Base-by-base conservation (phyloP, 2,329 filamentous ascomycete genomes). In the Cladosporium sphaerospermum region DNA sequence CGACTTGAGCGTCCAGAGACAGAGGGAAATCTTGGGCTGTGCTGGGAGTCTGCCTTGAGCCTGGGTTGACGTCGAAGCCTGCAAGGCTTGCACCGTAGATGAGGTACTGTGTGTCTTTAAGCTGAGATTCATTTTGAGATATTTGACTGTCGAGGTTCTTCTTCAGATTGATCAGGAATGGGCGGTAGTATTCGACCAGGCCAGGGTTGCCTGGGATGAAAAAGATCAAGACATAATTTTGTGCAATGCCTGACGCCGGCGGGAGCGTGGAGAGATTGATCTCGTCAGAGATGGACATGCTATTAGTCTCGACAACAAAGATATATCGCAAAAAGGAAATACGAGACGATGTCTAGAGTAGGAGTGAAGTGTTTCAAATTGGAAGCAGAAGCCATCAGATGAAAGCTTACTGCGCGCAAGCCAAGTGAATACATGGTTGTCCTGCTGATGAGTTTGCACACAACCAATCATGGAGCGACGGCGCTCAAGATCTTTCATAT, bases 161-260 rank as follows among this genome's bases (percentile, higher is more conserved):
- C 23, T 81, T 75, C 2, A 90, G 71, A 11, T 76, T 73, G 0
- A 72, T 72, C 9, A 90, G 74, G 67, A 89, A 92, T 36, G 79
- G 75, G 54, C 71, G 72, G 69, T 92, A 92, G 75, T 88, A 92
- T 53, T 78, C 80, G 47, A 90, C 79, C 14, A 89, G 74, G 4
- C 88, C 88, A 4, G 88, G 88, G 59, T 92, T 92, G 16, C 88
- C 88, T 28, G 85, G 81, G 39, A 92, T 76, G 68, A 88, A 85
- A 72, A 83, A 89, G 59, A 91, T 72, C 46, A 90, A 78, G 4
- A 66, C 45, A 16, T 19, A 37, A 28, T 49, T 37, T 32, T 19
- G 32, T 23, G 36, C 13, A 32, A 11, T 32, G 14, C 11, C 31
- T 11, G 14, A 31, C 11, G 40, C 36, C 16, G 40, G 10, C 31